Evolutionary conservation across 2,329 filamentous ascomycete genomes (phyloP).

Genomic region (Colletotrichum truncatum): DNA sequence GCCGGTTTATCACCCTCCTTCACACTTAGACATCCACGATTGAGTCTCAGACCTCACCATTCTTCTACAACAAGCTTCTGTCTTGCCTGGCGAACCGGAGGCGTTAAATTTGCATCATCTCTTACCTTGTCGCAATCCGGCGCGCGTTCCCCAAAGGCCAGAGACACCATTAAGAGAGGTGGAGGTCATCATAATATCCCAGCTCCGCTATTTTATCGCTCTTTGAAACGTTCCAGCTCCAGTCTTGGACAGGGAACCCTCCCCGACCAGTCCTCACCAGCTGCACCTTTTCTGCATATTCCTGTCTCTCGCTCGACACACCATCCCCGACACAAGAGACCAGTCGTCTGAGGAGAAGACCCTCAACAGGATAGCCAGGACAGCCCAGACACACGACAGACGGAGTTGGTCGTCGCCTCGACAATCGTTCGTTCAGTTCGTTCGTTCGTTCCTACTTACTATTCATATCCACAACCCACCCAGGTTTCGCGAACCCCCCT

Average conservation of each 20-base stretch:
- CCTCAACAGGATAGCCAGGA: conserved; percentile 1
- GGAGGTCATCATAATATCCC: conserved; percentile 28
- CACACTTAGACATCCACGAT: conserved; percentile 13
- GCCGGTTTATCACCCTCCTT: not conserved
- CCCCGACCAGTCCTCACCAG: conserved; percentile 2
- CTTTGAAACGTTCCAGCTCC: conserved; percentile 30
- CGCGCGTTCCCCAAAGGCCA: conserved; percentile 11
- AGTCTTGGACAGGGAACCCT: conserved; percentile 28
- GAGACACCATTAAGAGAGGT: not conserved
- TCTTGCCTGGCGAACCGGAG: conserved; percentile 7
- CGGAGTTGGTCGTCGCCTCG: not conserved
- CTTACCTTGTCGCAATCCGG: conserved; percentile 13
- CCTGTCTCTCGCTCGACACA: conserved; percentile 19
- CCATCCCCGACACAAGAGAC: conserved; percentile 20
- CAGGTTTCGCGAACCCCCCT: not conserved
- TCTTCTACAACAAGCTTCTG: conserved; percentile 11
- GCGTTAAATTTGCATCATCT: conserved; percentile 23
- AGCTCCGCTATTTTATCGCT: conserved; percentile 27
- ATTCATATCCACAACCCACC: conserved; percentile 5
- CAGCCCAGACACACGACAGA: not conserved
- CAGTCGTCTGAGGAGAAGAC: not conserved
- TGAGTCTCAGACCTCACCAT: conserved; percentile 17
- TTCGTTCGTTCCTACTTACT: not conserved
- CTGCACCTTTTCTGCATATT: conserved; percentile 15
- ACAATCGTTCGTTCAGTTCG: conserved; percentile 4